Percentiles rank a stretch among this genome's conserved stretches.
These are phyloP conservation scores for Sporothrix variecibatus DNA, from an alignment of 2,329 filamentous ascomycete species.

Conservation along the genomic window DNA sequence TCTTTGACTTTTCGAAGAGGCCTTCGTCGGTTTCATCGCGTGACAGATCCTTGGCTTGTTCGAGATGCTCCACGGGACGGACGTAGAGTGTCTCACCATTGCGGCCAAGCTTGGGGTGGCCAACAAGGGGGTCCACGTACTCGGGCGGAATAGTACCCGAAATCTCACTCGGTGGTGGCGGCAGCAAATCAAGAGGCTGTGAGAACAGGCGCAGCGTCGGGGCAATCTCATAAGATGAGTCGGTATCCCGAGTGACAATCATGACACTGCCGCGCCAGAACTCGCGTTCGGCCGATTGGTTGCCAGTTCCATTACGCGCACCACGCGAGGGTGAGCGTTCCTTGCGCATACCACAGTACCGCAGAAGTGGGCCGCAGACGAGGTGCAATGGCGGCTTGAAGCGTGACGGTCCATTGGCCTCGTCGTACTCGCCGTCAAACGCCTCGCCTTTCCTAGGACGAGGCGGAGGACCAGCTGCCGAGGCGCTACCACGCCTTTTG, in stretches of 20 bases:
- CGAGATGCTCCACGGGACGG: slow-evolving; percentile 81
- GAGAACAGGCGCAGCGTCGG: slow-evolving; percentile 83
- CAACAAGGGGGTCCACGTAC: slow-evolving; percentile 86
- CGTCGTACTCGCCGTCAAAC: slow-evolving; percentile 69
- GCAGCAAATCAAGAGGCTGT: slow-evolving; percentile 79
- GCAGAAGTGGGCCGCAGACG: slow-evolving; percentile 85
- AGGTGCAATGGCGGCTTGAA: slow-evolving; percentile 85
- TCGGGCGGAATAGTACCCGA: slow-evolving; percentile 69
- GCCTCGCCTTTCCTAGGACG: slow-evolving; percentile 60
- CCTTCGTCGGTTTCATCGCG: slow-evolving; percentile 77
- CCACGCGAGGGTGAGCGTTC: slow-evolving; percentile 53
- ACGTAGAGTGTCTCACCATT: slow-evolving; percentile 86
- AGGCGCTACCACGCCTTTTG: slow-evolving; percentile 51
- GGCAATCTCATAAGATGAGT: slow-evolving; percentile 77
- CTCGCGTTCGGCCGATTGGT: slow-evolving; percentile 59
- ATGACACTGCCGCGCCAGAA: slow-evolving; percentile 93
- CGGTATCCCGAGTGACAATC: slow-evolving; percentile 87
- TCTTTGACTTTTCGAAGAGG: slow-evolving; percentile 71
- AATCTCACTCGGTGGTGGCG: slow-evolving; percentile 72
- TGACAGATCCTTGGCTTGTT: slow-evolving; percentile 77
- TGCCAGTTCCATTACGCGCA: slow-evolving; percentile 39
- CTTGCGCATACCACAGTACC: slow-evolving; percentile 80
- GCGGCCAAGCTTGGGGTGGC: slow-evolving; percentile 80
- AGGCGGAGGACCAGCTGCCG: slow-evolving; percentile 39
- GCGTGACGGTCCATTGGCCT: slow-evolving; percentile 62